Evolutionary conservation across 192 early-diverging fungal genomes (phyloP).

Genomic region (Spizellomyces punctatus): DNA sequence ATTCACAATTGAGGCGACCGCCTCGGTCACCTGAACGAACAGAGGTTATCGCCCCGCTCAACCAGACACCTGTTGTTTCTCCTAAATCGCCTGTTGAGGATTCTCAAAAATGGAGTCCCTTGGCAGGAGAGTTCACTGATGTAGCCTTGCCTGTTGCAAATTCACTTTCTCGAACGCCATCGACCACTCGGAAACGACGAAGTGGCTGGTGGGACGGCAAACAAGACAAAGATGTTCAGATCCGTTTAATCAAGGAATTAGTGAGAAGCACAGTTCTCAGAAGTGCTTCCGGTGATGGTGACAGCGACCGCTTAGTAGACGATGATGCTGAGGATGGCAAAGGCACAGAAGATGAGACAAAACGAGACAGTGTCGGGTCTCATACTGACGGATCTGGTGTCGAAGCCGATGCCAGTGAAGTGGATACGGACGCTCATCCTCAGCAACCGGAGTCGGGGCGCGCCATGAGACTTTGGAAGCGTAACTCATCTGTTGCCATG

Average conservation of each 20-base stretch:
- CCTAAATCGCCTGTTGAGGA: too few species aligned
- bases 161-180: too few species aligned
- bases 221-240: conserved; percentile 10
- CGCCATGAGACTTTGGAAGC: conserved; percentile 3
- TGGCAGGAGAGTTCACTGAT: too few species aligned
- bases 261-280: background rate
- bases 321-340: background rate
- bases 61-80: too few species aligned
- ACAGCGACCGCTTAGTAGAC: background rate
- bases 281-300: background rate
- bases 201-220: conserved; percentile 37
- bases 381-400: too few species aligned
- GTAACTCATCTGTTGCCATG: conserved; percentile 18
- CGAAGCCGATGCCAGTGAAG: background rate
- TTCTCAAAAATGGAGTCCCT: too few species aligned
- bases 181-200: conserved; percentile 3
- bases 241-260: conserved; percentile 11
- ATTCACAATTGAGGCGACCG: too few species aligned
- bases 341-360: too few species aligned
- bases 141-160: too few species aligned
- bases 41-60: too few species aligned
- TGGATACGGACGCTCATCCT: background rate
- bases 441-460: conserved; percentile 1
- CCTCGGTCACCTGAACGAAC: too few species aligned
- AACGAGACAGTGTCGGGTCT: background rate